Evolutionary conservation across 148 eudicot species (phyloP).

Genomic region (Heliamphora exappendiculata): DNA sequence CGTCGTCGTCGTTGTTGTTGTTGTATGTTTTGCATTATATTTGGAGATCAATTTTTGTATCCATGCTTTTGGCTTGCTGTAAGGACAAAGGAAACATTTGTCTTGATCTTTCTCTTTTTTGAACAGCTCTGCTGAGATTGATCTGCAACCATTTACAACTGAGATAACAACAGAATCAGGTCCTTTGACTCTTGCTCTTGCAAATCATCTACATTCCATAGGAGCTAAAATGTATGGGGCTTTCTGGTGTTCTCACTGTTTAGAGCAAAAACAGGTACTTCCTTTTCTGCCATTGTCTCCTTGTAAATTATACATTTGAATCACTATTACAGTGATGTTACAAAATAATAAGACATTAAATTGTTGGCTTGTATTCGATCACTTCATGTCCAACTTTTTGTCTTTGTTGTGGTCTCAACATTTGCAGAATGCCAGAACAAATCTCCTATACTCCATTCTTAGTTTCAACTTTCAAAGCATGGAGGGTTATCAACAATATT

Average conservation of each 20-base stretch:
- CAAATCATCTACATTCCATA: slow-evolving; percentile 68
- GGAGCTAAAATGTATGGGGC: slow-evolving; percentile 99
- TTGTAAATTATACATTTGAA: background rate
- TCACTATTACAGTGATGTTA: background rate
- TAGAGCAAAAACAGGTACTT: slow-evolving; percentile 81
- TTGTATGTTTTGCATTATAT: background rate
- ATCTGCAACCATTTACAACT: slow-evolving; percentile 49
- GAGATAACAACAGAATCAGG: slow-evolving; percentile 60
- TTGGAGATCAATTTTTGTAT: background rate
- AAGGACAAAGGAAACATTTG: background rate
- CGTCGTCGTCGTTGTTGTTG: background rate
- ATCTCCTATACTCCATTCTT: background rate
- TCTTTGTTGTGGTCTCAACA: background rate
- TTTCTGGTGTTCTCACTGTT: slow-evolving; percentile 96
- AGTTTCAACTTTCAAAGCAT: background rate
- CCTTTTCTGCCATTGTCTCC: background rate
- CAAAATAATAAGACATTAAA: background rate
- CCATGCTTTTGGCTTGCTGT: slow-evolving; percentile 8
- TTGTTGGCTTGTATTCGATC: background rate
- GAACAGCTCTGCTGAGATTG: slow-evolving; percentile 49
- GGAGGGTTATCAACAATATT: background rate
- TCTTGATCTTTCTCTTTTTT: slow-evolving; percentile 8
- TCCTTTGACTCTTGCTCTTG: slow-evolving; percentile 66
- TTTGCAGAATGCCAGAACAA: background rate
- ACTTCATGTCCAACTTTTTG: background rate